phyloP scores from a whole-genome alignment of 2,329 filamentous ascomycete genomes.

The Cladosporium sphaerospermum region DNA sequence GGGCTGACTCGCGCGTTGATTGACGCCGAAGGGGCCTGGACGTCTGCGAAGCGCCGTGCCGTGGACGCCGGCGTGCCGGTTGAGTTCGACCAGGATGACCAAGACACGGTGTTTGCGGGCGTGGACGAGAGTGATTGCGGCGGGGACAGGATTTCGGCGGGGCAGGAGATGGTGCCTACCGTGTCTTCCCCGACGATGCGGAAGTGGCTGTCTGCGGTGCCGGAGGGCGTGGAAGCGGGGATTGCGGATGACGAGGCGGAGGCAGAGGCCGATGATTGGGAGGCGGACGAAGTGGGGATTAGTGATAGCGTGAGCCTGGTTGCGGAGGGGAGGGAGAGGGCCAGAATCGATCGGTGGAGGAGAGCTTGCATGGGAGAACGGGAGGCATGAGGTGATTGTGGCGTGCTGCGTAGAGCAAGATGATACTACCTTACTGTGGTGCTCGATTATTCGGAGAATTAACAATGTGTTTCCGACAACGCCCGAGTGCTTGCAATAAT shows the following conservation, averaged over 20 bases:
- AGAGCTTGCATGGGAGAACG: not conserved
- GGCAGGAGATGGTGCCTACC: conserved; percentile 1
- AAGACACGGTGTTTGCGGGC: conserved; percentile 5
- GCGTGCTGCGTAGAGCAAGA: too few relatives aligned
- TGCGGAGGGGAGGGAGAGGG: conserved; percentile 14
- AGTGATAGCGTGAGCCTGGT: conserved; percentile 19
- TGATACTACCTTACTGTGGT: too few relatives aligned
- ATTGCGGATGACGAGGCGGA: not conserved
- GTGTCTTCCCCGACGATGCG: not conserved
- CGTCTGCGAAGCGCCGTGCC: conserved; percentile 9
- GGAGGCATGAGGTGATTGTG: not conserved
- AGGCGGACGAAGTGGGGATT: conserved; percentile 15
- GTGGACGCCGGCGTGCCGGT: conserved; percentile 12
- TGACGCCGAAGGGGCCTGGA: conserved; percentile 16
- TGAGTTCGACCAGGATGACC: conserved; percentile 6
- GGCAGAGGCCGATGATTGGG: conserved; percentile 12
- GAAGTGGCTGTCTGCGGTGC: not conserved
- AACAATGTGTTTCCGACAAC: too few relatives aligned
- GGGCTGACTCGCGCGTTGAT: conserved; percentile 17
- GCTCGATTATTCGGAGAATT: too few relatives aligned
- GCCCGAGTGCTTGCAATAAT: too few relatives aligned
- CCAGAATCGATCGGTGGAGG: conserved; percentile 19
- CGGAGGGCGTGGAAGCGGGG: not conserved
- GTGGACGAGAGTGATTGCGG: not conserved
- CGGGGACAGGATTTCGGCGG: not conserved